Base-by-base conservation (phyloP, 352 stramenopile species). In the Globisporangium paddicum region DNA sequence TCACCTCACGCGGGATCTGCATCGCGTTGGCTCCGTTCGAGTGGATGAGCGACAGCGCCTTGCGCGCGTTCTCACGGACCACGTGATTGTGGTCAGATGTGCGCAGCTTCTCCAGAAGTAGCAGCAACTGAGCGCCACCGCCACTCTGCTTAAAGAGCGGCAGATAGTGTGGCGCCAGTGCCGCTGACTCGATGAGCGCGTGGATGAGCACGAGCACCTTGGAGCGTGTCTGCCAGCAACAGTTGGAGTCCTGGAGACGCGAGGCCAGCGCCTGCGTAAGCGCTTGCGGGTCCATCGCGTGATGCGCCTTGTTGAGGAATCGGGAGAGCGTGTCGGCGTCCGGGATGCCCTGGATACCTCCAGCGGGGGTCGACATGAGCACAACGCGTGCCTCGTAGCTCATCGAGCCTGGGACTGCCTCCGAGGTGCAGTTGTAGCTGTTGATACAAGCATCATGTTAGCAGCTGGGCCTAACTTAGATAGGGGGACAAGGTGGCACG, bases 201-300 rank as follows among this genome's bases (percentile, higher is more conserved):
- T 84, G 65, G 64, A 89, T 68, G 16, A 89, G 56, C 48, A 83
- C 66, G 30, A 89, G 59, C 21, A 65, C 57, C 59, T 85, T 87
- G 13, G 73, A 75, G 23, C 73, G 77, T 32, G 81, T 63, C 49
- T 87, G 79, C 77, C 77, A 89, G 38, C 64, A 66, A 10, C 46
- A 61, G n/a, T 46, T 42, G 0, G 41, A 42, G 10, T 82, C 65
- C 30, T 82, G 66, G n/a, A 89, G 58, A 2, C 77, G 67, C 10
- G 23, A n/a, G 40, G 34, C 42, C 21, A 86, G 73, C 2, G 77
- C 79, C 9, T 70, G 47, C 0, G 60, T 48, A 30, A 87, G 49
- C 3, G 62, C 60, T 0, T 51, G 28, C 2, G 70, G 58, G 9
- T 83, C 67, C 25, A 87, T 71, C 47, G 28, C 28, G n/a, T 63